A percentile compares a stretch with the other conserved stretches of the same genome.
Conservation (phyloP, 176 grass and related monocot species). For the Rhynchospora pubera region DNA sequence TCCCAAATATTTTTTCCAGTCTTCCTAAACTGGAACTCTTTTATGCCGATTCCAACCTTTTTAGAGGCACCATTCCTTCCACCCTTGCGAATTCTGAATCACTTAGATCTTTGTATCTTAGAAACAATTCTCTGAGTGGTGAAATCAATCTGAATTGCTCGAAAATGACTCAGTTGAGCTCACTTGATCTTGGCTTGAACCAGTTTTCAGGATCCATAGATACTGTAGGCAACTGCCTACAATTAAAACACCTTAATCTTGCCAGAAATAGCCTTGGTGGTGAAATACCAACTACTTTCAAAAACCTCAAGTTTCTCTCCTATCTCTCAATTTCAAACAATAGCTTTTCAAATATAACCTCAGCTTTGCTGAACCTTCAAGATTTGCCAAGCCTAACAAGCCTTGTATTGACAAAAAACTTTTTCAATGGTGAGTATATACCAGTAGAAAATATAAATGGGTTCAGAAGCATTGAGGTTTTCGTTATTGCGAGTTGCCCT, state of each 20-base stretch:
- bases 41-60: constrained; percentile 61
- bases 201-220: constrained; percentile 52
- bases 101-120: constrained; percentile 66
- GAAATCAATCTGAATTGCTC: constrained; percentile 69
- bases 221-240: constrained; percentile 47
- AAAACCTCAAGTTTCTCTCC: constrained; percentile 50
- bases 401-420: constrained; percentile 83
- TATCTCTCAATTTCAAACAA: constrained; percentile 94
- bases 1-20: constrained; percentile 69
- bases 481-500: constrained; percentile 84
- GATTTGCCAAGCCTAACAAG: constrained; percentile 49
- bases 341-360: constrained; percentile 75
- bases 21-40: constrained; percentile 63
- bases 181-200: constrained; percentile 78
- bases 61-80: constrained; percentile 57
- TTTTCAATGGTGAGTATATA: constrained; percentile 50
- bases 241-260: constrained; percentile 73
- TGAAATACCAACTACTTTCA: constrained; percentile 69
- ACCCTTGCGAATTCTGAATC: constrained; percentile 45
- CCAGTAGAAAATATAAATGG: constrained; percentile 53
- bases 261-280: constrained; percentile 81
- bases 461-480: constrained; percentile 69
- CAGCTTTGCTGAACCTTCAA: constrained; percentile 74
- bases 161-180: constrained; percentile 49
- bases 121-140: constrained; percentile 70